Percentiles rank a stretch among this genome's conserved stretches.
Evolutionary conservation across 2,329 filamentous ascomycete genomes (phyloP).

Genomic region (Bimuria novae-zelandiae): DNA sequence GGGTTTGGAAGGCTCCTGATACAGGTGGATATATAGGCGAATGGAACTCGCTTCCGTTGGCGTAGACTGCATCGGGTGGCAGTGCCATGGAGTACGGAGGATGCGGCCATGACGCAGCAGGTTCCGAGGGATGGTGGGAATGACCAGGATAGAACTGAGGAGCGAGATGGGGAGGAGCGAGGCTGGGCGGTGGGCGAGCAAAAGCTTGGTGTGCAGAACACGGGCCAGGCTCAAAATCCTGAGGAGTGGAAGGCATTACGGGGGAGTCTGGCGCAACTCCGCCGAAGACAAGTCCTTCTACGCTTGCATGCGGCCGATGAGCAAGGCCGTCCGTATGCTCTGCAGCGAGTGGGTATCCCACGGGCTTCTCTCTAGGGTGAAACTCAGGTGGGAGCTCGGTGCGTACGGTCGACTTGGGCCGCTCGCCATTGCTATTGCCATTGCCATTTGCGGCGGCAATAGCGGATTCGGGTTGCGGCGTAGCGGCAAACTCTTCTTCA

Average conservation of each 20-base stretch:
- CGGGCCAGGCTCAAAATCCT: slow-evolving; percentile 26
- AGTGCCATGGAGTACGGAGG: slow-evolving; percentile 36
- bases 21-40: slow-evolving; percentile 23
- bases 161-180: slow-evolving; percentile 35
- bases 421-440: slow-evolving; percentile 34
- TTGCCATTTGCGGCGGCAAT: slow-evolving; percentile 27
- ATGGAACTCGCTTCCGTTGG: slow-evolving; percentile 30
- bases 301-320: slow-evolving; percentile 32
- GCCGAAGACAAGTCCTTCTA: slow-evolving; percentile 47
- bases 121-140: slow-evolving; percentile 41
- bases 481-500: not conserved
- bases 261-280: slow-evolving; percentile 43
- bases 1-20: slow-evolving; percentile 23
- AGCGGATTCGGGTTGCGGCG: slow-evolving; percentile 9
- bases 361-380: slow-evolving; percentile 35
- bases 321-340: slow-evolving; percentile 21
- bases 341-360: slow-evolving; percentile 27
- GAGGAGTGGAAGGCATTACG: slow-evolving; percentile 44
- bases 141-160: slow-evolving; percentile 40
- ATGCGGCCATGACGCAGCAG: slow-evolving; percentile 36
- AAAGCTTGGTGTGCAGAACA: slow-evolving; percentile 25
- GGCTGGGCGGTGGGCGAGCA: slow-evolving; percentile 39
- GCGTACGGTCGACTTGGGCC: slow-evolving; percentile 26
- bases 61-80: slow-evolving; percentile 27
- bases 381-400: slow-evolving; percentile 44